phyloP scores from a whole-genome alignment of 1,284 basidiomycete genomes.

The Kalmanozyma brasiliensis region DNA sequence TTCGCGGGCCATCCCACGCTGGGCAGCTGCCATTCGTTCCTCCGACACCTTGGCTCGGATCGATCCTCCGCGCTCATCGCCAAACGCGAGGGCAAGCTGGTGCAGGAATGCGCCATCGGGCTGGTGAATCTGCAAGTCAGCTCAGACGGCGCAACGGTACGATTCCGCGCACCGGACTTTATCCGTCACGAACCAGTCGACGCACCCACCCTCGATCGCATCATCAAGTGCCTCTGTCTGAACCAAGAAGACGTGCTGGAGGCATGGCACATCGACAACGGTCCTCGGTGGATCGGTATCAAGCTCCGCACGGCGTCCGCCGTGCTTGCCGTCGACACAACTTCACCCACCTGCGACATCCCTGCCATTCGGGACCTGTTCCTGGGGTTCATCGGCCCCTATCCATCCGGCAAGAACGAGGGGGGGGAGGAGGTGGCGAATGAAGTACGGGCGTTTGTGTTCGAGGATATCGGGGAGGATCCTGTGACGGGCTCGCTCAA shows the following conservation, averaged over 20 bases:
- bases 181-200: constrained; percentile 40
- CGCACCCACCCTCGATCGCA: constrained; percentile 12
- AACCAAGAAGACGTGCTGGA: constrained; percentile 25
- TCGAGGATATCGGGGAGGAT: constrained; percentile 49
- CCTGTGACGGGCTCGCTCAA: constrained; percentile 62
- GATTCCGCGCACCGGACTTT: constrained; percentile 49
- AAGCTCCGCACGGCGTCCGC: constrained; percentile 33
- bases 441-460: constrained; percentile 51
- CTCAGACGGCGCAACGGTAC: constrained; percentile 12
- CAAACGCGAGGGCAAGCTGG: constrained; percentile 23
- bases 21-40: constrained; percentile 51
- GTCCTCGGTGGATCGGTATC: constrained; percentile 57
- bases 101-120: constrained; percentile 59
- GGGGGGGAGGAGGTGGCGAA: constrained; percentile 23
- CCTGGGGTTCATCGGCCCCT: constrained; percentile 53
- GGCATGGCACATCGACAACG: constrained; percentile 55
- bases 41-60: constrained; percentile 24
- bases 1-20: constrained; percentile 64
- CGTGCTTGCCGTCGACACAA: constrained; percentile 45
- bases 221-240: constrained; percentile 31
- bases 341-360: constrained; percentile 12
- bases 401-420: constrained; percentile 26
- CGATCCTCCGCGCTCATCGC: neutral
- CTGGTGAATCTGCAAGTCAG: constrained; percentile 33
- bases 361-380: constrained; percentile 24